Percentiles rank a stretch among this genome's conserved stretches.
Conservation (phyloP, 163 green algal genomes). For the Chlamydomonas reinhardtii region DNA sequence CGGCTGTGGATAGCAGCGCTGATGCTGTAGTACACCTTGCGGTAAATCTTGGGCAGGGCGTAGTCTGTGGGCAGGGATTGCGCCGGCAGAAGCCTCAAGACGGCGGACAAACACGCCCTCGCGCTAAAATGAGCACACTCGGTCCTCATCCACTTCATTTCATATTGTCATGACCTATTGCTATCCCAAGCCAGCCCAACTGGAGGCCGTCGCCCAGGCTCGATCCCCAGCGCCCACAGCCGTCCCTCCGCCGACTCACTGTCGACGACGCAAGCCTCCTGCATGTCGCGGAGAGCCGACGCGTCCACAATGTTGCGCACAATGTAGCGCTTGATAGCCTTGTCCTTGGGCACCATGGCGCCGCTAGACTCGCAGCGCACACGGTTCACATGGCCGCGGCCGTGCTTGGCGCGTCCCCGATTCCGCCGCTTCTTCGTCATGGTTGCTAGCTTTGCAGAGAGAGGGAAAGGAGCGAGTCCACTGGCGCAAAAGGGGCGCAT, state of each 20-base stretch:
- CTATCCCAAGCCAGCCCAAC: no score
- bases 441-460: constrained; percentile 40
- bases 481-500: not conserved
- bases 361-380: constrained; percentile 93
- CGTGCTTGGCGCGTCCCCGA: constrained; percentile 91
- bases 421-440: constrained; percentile 97
- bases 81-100: not conserved
- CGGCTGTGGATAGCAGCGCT: constrained; percentile 96
- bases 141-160: no score
- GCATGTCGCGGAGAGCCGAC: constrained; percentile 97
- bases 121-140: no score
- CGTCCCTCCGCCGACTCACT: constrained; percentile 66
- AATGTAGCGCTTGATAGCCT: constrained; percentile 99
- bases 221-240: no score
- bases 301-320: constrained; percentile 98
- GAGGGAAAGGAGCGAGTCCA: not conserved
- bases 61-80: constrained; percentile 70
- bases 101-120: no score
- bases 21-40: constrained; percentile 98
- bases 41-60: constrained; percentile 91
- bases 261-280: constrained; percentile 95
- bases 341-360: constrained; percentile 96
- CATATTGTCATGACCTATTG: no score
- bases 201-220: no score
- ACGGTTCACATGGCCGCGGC: constrained; percentile 89